Base-by-base conservation (phyloP, 345 rosid species). In the Nephelium lappaceum region DNA sequence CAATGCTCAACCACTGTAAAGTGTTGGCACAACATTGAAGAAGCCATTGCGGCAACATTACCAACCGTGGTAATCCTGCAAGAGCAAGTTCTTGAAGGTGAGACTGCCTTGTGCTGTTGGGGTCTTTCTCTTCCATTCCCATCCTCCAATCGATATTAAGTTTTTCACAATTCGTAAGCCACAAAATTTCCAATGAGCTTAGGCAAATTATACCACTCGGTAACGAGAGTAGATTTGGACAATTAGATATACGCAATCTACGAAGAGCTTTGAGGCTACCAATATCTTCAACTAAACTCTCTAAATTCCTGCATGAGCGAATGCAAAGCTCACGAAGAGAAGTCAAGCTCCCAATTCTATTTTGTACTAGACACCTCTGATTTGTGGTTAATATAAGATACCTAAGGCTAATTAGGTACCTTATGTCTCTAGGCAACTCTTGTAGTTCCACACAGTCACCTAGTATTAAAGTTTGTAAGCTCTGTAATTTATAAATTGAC, bases 1-100 rank as follows among this genome's bases (percentile, higher is more conserved):
- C 49, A 8, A 81, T 19, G 12, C 1, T 0, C 0, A 83, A 14
- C 21, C 1, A 5, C 14, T 78, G 63, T 27, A 81, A 53, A 42
- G 79, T 75, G 23, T 55, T 58, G 3, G 76, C 71, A 65, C 69
- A 79, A 5, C 51, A 69, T 49, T 63, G 43, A 57, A 85, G 66
- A 67, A 81, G 79, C 88, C 88, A 81, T 25, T 65, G 19, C 1
- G 86, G 88, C 12, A 83, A 55, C 2, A n/a, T n/a, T 8, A 12
- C 72, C 18, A 85, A 5, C 11, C 47, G 68, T 1, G 81, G 83
- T 19, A 86, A n/a, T 14, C 36, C 51, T 6, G 0, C 11, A 23
- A 83, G n/a, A 14, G 9, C 8, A 31, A 86, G 7, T 15, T 23
- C 18, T 18, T 12, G 67, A 36, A 86, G 85, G 58, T 55, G 64